phyloP scores from a whole-genome alignment of 371 early-diverging fungal genomes.

The Funneliformis caledonium region DNA sequence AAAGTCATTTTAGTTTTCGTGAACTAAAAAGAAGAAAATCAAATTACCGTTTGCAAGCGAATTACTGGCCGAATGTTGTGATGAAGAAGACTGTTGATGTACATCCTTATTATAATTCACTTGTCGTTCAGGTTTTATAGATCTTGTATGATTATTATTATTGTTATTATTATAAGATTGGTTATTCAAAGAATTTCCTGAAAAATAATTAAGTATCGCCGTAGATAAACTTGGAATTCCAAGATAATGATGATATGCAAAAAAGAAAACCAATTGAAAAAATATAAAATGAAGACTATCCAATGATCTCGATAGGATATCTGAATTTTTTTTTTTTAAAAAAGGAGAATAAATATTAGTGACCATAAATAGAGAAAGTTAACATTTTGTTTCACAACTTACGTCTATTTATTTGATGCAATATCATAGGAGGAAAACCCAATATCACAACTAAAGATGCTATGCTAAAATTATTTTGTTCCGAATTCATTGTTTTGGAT shows the following conservation, averaged over 20 bases:
- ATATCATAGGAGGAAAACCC: not conserved
- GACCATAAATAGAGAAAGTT: not conserved
- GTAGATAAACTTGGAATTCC: conserved; percentile 5
- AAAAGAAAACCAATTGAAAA: conserved; percentile 16
- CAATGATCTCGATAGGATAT: not conserved
- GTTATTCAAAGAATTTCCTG: not conserved
- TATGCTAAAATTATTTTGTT: not conserved
- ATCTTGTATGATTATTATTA: not conserved
- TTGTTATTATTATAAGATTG: not conserved
- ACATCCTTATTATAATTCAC: too few species aligned
- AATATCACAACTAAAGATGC: not conserved
- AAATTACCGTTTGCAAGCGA: not conserved
- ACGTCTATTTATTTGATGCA: conserved; percentile 12
- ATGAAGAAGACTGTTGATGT: not conserved
- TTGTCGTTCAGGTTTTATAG: not conserved
- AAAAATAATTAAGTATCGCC: not conserved
- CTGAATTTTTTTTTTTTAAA: too few species aligned
- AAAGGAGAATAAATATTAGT: not conserved
- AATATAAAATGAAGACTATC: conserved; percentile 11
- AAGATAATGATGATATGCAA: conserved; percentile 9
- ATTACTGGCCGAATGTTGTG: not conserved
- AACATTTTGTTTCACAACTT: not conserved
- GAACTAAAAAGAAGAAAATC: not conserved
- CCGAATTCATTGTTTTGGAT: not conserved
- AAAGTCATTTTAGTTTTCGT: not conserved